A percentile compares a stretch with the other conserved stretches of the same genome.
These are phyloP conservation scores for Hygrocybe coccinea DNA, from an alignment of 768 basidiomycete genomes.

Conservation along the genomic window DNA sequence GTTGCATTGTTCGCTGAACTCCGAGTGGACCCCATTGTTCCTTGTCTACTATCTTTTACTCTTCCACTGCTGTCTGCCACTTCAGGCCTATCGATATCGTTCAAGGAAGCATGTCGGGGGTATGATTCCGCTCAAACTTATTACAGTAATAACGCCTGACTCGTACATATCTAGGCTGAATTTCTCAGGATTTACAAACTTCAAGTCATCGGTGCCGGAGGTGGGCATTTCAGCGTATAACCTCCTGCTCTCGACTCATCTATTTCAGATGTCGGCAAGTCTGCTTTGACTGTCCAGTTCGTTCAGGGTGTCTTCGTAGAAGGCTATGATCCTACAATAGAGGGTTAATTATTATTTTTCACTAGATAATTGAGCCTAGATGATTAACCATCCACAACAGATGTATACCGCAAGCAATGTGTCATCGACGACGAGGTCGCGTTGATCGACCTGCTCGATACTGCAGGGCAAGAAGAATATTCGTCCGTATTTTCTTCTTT, in stretches of 20 bases:
- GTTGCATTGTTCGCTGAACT: too few relatives aligned
- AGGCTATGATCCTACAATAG: conserved; percentile 94
- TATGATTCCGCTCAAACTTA: too few relatives aligned
- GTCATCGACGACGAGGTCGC: conserved; percentile 98
- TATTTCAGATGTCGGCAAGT: conserved; percentile 53
- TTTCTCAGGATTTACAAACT: conserved; percentile 97
- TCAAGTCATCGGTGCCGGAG: conserved; percentile 97
- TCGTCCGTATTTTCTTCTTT: conserved; percentile 52
- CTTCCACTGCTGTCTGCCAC: too few relatives aligned
- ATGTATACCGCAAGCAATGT: conserved; percentile 96
- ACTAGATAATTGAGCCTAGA: conserved; percentile 8
- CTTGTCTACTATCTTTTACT: too few relatives aligned
- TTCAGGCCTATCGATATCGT: too few relatives aligned
- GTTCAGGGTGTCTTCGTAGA: conserved; percentile 93
- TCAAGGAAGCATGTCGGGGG: background rate
- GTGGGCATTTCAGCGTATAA: conserved; percentile 34
- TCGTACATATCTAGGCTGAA: conserved; percentile 51
- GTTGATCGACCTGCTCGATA: conserved; percentile 92
- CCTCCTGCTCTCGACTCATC: background rate
- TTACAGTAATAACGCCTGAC: too few relatives aligned
- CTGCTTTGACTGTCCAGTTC: conserved; percentile 95
- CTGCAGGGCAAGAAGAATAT: conserved; percentile 97
- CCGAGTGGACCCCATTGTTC: too few relatives aligned
- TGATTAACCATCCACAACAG: conserved; percentile 34
- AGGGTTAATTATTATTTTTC: conserved; percentile 44